A percentile compares a stretch with the other conserved stretches of the same genome.
Evolutionary conservation across 2,329 filamentous ascomycete genomes (phyloP).

Genomic region (Xylariaceae sp.): DNA sequence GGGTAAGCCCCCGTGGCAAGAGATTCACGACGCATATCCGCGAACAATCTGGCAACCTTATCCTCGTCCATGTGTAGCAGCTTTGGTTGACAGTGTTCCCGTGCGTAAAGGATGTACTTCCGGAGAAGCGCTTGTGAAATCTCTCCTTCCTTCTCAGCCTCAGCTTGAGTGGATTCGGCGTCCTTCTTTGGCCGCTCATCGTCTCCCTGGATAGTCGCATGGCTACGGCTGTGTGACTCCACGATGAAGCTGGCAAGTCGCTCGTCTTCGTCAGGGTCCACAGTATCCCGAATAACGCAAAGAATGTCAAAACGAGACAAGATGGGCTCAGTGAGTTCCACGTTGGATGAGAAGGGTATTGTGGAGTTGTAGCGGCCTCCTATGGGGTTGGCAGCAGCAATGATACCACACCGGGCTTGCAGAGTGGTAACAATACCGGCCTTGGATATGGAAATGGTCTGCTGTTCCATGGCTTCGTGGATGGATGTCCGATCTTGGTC

Average conservation of each 20-base stretch:
- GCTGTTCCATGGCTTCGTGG: conserved; percentile 99
- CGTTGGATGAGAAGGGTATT: conserved; percentile 91
- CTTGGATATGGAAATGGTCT: conserved; percentile 98
- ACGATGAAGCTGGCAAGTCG: conserved; percentile 92
- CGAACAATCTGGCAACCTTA: conserved; percentile 89
- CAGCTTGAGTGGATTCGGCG: conserved; percentile 35
- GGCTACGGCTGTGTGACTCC: conserved; percentile 85
- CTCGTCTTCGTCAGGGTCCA: conserved; percentile 88
- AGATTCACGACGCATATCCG: conserved; percentile 91
- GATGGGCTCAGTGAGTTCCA: conserved; percentile 95
- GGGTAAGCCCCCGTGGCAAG: conserved; percentile 93
- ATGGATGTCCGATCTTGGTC: conserved; percentile 97
- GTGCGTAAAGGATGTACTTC: conserved; percentile 95
- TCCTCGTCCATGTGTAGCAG: conserved; percentile 97
- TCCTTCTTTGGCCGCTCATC: conserved; percentile 58
- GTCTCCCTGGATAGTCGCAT: conserved; percentile 51
- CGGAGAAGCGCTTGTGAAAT: conserved; percentile 86
- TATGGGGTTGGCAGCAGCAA: conserved; percentile 93
- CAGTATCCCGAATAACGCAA: conserved; percentile 91
- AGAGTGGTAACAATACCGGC: conserved; percentile 96
- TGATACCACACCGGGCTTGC: conserved; percentile 91
- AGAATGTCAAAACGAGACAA: conserved; percentile 97
- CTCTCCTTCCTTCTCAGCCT: conserved; percentile 51
- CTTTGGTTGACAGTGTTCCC: conserved; percentile 84
- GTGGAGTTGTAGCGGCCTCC: conserved; percentile 96